Percentiles rank a stretch among this genome's conserved stretches.
phyloP scores from a whole-genome alignment of 179 eudicot species.

The Beta macrorhiza region DNA sequence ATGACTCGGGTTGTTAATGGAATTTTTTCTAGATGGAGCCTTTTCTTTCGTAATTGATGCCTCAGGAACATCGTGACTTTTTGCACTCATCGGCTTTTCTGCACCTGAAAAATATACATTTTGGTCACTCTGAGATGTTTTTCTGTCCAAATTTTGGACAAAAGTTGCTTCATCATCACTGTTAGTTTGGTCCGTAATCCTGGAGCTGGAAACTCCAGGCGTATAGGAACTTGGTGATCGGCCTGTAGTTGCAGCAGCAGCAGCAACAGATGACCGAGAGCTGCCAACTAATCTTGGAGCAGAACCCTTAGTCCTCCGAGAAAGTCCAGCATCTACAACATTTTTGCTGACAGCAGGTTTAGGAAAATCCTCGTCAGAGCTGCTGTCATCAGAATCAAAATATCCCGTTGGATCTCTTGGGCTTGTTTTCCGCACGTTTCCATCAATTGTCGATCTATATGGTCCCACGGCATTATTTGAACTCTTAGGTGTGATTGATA shows the following conservation, averaged over 20 bases:
- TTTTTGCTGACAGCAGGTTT: constrained; percentile 30
- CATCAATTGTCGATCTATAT: constrained; percentile 18
- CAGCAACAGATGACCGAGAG: constrained; percentile 26
- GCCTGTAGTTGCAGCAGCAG: constrained; percentile 29
- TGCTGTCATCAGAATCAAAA: constrained; percentile 43
- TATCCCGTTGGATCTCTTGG: constrained; percentile 36
- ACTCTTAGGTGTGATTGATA: constrained; percentile 22
- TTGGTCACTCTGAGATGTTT: constrained; percentile 16
- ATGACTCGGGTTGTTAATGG: constrained; percentile 64
- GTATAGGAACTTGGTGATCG: constrained; percentile 27
- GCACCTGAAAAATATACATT: constrained; percentile 23
- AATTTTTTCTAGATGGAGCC: constrained; percentile 41
- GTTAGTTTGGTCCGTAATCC: constrained; percentile 26
- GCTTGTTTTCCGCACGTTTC: constrained; percentile 32
- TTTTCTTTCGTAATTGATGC: constrained; percentile 26
- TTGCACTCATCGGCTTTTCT: constrained; percentile 34
- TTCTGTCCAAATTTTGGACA: constrained; percentile 26
- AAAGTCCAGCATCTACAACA: constrained; percentile 42
- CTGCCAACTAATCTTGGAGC: constrained; percentile 29
- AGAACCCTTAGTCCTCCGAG: constrained; percentile 68
- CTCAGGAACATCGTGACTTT: constrained; percentile 29
- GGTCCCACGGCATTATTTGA: constrained; percentile 24
- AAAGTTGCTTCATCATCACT: constrained; percentile 22
- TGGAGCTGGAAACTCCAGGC: constrained; percentile 30
- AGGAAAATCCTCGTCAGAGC: constrained; percentile 48